Percentiles rank a stretch among this genome's conserved stretches.
These are phyloP conservation scores for Phialophora macrospora DNA, from an alignment of 2,329 filamentous ascomycete genomes.

Conservation along the genomic window DNA sequence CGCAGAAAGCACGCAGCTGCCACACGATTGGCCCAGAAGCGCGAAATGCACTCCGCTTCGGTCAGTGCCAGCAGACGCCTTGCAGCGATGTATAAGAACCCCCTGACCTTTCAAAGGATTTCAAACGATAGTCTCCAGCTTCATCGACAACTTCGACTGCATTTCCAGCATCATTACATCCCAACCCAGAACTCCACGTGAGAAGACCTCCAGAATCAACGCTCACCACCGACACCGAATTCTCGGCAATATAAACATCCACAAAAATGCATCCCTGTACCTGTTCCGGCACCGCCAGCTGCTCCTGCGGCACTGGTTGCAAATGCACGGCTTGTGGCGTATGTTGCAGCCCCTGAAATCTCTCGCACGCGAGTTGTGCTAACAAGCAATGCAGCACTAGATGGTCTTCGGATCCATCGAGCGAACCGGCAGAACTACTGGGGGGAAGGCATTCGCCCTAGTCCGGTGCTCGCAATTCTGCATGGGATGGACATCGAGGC, in stretches of 20 bases:
- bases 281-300: slow-evolving; percentile 26
- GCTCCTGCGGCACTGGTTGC: slow-evolving; percentile 28
- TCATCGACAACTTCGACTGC: not conserved
- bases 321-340: slow-evolving; percentile 30
- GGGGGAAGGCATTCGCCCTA: not conserved
- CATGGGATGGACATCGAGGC: not conserved
- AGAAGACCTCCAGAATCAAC: not conserved
- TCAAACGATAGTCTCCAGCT: not conserved
- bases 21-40: slow-evolving; percentile 1
- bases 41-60: slow-evolving; percentile 1
- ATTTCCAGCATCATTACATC: not conserved
- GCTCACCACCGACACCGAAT: not conserved
- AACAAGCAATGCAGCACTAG: not conserved
- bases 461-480: not conserved
- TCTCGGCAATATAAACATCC: slow-evolving; percentile 1
- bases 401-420: not conserved
- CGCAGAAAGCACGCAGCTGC: not conserved
- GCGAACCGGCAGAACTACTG: not conserved
- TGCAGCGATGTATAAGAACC: not conserved
- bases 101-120: not conserved
- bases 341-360: slow-evolving; percentile 6
- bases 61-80: not conserved
- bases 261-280: slow-evolving; percentile 28
- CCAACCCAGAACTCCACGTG: not conserved
- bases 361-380: not conserved